phyloP scores from a whole-genome alignment of 73 alveolate species.

The Paramecium sexaurelia region DNA sequence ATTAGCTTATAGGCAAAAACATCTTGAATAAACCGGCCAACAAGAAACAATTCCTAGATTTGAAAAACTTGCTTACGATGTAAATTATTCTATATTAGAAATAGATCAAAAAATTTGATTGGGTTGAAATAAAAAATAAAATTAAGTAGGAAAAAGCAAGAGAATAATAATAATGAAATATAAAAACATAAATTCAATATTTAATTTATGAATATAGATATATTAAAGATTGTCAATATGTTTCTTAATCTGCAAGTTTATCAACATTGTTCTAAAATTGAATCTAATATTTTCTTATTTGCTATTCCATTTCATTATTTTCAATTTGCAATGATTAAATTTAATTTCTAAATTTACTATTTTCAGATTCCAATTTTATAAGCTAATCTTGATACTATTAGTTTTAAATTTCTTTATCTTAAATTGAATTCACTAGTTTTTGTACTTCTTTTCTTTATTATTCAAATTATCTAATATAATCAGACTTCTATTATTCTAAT shows the following conservation, averaged over 20 bases:
- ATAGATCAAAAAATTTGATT: slow-evolving; percentile 71
- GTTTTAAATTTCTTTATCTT: not conserved
- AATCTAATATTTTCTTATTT: not conserved
- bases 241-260: not conserved
- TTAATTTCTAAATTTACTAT: not conserved
- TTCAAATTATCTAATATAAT: not conserved
- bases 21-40: slow-evolving; percentile 76
- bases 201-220: not conserved
- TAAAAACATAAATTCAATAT: not conserved
- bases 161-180: slow-evolving; percentile 69
- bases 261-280: not conserved
- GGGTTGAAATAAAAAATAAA: slow-evolving; percentile 92
- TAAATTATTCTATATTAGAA: not conserved
- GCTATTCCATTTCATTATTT: not conserved
- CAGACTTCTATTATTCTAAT: not conserved
- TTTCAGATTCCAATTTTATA: not conserved
- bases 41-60: slow-evolving; percentile 89
- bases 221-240: not conserved
- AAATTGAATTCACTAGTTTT: not conserved
- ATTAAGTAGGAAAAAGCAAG: slow-evolving; percentile 90
- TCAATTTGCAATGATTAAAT: not conserved
- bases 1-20: slow-evolving; percentile 89
- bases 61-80: slow-evolving; percentile 76
- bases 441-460: not conserved
- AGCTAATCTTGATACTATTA: not conserved